Conservation (phyloP, 2,329 filamentous ascomycete genomes). For the Plenodomus lindquistii region DNA sequence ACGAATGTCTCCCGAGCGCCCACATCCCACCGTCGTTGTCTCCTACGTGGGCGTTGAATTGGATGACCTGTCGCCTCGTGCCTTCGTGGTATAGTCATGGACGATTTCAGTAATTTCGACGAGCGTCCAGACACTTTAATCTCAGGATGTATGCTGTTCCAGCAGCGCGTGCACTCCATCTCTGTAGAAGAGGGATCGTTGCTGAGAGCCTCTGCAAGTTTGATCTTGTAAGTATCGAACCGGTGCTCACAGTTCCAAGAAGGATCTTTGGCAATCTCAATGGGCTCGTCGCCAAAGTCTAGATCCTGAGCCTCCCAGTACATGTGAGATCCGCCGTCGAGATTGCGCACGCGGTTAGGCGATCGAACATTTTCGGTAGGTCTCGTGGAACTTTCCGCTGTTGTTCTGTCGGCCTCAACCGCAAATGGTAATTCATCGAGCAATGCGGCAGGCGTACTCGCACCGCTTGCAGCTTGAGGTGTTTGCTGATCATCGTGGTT, state of each 20-base stretch:
- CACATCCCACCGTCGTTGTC: constrained; percentile 3
- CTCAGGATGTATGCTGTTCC: constrained; percentile 27
- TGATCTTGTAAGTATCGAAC: constrained; percentile 22
- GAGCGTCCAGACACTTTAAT: constrained; percentile 13
- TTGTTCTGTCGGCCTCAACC: background rate
- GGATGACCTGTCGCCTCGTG: background rate
- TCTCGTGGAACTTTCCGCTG: background rate
- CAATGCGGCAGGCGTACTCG: too few species aligned
- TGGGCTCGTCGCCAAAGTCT: constrained; percentile 46
- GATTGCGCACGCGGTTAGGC: constrained; percentile 26
- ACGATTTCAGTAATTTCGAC: background rate
- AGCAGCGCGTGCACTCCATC: constrained; percentile 40
- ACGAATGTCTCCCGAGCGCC: constrained; percentile 14
- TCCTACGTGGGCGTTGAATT: background rate
- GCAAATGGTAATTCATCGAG: background rate
- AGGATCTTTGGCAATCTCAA: constrained; percentile 24
- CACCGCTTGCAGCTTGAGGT: too few species aligned
- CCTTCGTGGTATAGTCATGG: background rate
- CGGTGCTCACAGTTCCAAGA: constrained; percentile 32
- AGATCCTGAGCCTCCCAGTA: constrained; percentile 37
- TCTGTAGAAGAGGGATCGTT: constrained; percentile 1
- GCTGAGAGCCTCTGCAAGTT: constrained; percentile 15
- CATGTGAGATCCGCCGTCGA: constrained; percentile 35
- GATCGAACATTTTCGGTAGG: background rate
- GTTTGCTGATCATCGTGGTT: too few species aligned